Percentiles rank a stretch among this genome's conserved stretches.
These are phyloP conservation scores for Zizania latifolia DNA, from an alignment of 176 grass and related monocot genomes.

Conservation along the genomic window DNA sequence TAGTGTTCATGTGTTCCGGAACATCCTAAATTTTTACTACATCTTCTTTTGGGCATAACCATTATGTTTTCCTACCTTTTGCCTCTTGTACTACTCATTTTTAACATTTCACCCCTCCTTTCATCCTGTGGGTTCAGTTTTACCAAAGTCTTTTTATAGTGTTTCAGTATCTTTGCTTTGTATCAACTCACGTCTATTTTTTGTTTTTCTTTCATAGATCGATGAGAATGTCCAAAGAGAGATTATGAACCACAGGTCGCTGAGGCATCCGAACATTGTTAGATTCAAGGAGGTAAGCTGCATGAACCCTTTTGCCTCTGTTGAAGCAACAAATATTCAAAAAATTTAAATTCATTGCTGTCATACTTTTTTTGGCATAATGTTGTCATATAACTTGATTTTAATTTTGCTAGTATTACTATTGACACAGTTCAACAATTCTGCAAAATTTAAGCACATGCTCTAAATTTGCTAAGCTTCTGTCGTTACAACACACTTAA, in stretches of 20 bases:
- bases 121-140: not conserved
- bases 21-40: not conserved
- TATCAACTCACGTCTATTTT: not conserved
- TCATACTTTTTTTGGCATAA: not conserved
- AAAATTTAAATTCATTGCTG: not conserved
- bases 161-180: conserved; percentile 7
- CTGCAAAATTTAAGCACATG: not conserved
- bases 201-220: conserved; percentile 49
- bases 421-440: not conserved
- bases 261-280: conserved; percentile 90
- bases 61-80: not conserved
- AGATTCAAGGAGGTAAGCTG: conserved; percentile 82
- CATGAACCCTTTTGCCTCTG: not conserved
- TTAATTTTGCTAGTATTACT: not conserved
- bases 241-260: conserved; percentile 96
- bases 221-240: conserved; percentile 98
- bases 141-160: not conserved
- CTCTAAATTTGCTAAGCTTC: not conserved
- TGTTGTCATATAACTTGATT: not conserved
- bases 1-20: not conserved
- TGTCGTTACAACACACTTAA: not conserved
- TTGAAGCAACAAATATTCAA: not conserved
- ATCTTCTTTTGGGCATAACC: not conserved
- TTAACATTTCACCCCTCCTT: not conserved
- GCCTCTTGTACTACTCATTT: not conserved